phyloP scores from a whole-genome alignment of 768 basidiomycete species.

The Mycena crocata region DNA sequence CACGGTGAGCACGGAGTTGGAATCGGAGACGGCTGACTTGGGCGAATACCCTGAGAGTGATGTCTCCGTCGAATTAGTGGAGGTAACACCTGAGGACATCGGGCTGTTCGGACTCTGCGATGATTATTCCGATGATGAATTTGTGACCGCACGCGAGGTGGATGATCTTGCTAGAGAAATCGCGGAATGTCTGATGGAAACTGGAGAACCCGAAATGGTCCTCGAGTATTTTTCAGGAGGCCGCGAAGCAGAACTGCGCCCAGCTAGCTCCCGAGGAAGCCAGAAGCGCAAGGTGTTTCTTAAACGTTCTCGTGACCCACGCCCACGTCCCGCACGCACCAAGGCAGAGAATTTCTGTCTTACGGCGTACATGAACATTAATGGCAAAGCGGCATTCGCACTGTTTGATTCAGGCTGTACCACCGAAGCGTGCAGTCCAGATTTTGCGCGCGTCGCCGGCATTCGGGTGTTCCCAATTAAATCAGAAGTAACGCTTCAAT shows the following conservation, averaged over 20 bases:
- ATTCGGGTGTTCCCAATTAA: slow-evolving; percentile 29
- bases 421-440: no score
- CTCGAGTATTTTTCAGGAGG: neutral
- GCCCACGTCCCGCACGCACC: no score
- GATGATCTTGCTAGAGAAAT: neutral
- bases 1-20: no score
- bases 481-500: slow-evolving; percentile 38
- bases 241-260: neutral
- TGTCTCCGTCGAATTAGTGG: neutral
- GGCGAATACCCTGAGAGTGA: neutral
- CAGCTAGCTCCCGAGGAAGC: neutral
- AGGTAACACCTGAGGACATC: neutral
- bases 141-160: neutral
- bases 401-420: no score
- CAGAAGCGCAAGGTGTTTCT: neutral
- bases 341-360: neutral
- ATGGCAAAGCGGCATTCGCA: slow-evolving; percentile 21
- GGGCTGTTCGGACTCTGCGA: neutral
- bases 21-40: neutral
- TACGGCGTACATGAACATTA: slow-evolving; percentile 16
- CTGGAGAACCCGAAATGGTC: no score
- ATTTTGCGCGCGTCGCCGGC: no score
- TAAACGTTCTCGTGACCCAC: neutral
- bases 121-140: neutral
- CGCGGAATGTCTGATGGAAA: no score